These are phyloP conservation scores for Mycena citricolor DNA, from an alignment of 1,284 basidiomycete genomes.

Conservation along the genomic window DNA sequence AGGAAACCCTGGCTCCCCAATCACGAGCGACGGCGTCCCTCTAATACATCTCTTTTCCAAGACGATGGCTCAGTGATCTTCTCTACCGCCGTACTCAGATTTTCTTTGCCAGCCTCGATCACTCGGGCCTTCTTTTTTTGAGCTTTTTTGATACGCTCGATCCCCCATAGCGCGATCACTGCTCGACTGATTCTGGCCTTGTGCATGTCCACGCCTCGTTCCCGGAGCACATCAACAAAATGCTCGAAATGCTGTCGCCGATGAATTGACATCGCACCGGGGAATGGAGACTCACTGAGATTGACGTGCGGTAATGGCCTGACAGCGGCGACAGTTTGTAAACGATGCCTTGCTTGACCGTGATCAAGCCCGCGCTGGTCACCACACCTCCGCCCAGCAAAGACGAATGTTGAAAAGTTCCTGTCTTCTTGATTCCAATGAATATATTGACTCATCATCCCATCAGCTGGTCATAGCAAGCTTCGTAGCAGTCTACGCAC, in stretches of 20 bases:
- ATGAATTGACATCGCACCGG: neutral
- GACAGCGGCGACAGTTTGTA: slow-evolving; percentile 66
- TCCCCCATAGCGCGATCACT: slow-evolving; percentile 56
- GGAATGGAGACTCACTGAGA: slow-evolving; percentile 38
- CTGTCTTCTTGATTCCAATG: slow-evolving; percentile 69
- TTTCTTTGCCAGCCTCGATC: slow-evolving; percentile 35
- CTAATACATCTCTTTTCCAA: slow-evolving; percentile 32
- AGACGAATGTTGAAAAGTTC: slow-evolving; percentile 71
- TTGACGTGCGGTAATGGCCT: slow-evolving; percentile 65
- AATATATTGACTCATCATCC: slow-evolving; percentile 57
- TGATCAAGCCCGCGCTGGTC: slow-evolving; percentile 67
- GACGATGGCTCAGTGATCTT: slow-evolving; percentile 22
- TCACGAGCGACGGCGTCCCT: slow-evolving; percentile 24
- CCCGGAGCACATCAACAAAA: slow-evolving; percentile 58
- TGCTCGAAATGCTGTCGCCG: slow-evolving; percentile 63
- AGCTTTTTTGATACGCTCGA: slow-evolving; percentile 44
- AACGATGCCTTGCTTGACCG: slow-evolving; percentile 64
- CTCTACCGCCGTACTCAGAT: slow-evolving; percentile 24
- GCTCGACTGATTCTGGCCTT: slow-evolving; percentile 64
- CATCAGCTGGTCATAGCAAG: neutral
- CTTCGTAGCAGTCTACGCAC: slow-evolving; percentile 33
- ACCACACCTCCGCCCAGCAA: slow-evolving; percentile 61
- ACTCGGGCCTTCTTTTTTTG: slow-evolving; percentile 41
- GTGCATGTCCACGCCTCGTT: slow-evolving; percentile 61
- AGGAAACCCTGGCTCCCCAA: too few species aligned